Evolutionary conservation across 805 yeast species (phyloP), one percentile per base, ranked within the genome.

Genomic region (Wickerhamomyces sydowiorum): DNA sequence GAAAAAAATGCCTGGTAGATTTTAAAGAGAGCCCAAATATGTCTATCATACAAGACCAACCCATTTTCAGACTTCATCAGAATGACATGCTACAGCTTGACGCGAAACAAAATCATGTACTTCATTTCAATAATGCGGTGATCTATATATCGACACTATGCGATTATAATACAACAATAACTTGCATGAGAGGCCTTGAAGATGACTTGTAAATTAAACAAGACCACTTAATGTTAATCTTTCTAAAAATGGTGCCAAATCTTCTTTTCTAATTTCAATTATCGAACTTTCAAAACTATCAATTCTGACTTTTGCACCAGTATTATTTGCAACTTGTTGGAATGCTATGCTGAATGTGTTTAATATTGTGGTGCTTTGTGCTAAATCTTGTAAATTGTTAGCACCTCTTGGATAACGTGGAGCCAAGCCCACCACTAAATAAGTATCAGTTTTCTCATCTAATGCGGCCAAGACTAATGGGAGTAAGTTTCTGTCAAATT

Each of bases 241-340:
- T 59, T 93, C 98, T 46, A 93, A 64, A 56, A 93, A 93, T 38
- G 96, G 86, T 5, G 88, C 71, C 48, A 93, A 67, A 59, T 93
- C 99, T 38, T 90, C 96, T 56, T 81, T 83, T 45, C 87, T 67
- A 34, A 93, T 81, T 64, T 93, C 97, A 35, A 93, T 88, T 19
- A 93, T 86, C 3, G 97, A 80, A 49, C 95, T 86, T 59, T 93
- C 98, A 64, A 93, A 93, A 56, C 96, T 88, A 60, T 93, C 98
- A 47, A 93, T 85, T 54, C 91, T 75, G 17, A 89, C 89, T 52
- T 85, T 80, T 3, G 97, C 96, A 33, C 89, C 91, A 6, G 96
- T 85, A 18, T 77, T 76, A 36, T 72, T 73, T 1, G 97, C 93
- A 22, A 90, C 86, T 49, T 82, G 84, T 60, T 88, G 96, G 61